Evolutionary conservation across 2,329 filamentous ascomycete species (phyloP).

Genomic region (Hypoxylon sp.): DNA sequence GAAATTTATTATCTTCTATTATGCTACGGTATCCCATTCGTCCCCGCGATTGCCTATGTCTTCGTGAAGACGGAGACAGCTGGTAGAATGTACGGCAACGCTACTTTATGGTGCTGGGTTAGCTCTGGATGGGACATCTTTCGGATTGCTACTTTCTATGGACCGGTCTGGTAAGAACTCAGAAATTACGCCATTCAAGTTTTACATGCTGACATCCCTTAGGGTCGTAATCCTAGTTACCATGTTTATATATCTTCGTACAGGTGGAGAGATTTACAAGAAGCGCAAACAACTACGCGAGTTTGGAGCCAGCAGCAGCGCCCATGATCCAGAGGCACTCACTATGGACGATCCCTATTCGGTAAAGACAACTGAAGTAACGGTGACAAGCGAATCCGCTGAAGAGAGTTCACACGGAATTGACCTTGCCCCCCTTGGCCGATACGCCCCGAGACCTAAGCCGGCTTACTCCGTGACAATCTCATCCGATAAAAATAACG

Average conservation of each 20-base stretch:
- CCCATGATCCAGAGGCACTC: slow-evolving; percentile 60
- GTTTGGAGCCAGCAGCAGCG: slow-evolving; percentile 63
- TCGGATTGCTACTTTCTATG: slow-evolving; percentile 83
- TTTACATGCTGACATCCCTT: slow-evolving; percentile 31
- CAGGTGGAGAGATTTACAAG: slow-evolving; percentile 77
- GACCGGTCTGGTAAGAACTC: slow-evolving; percentile 73
- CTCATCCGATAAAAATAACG: slow-evolving; percentile 56
- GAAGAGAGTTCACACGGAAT: slow-evolving; percentile 52
- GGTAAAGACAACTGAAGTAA: slow-evolving; percentile 75
- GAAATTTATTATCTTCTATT: slow-evolving; percentile 78
- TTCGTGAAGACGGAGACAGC: slow-evolving; percentile 69
- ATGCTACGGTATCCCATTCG: slow-evolving; percentile 81
- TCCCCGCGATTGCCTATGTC: slow-evolving; percentile 77
- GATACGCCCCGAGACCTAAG: slow-evolving; percentile 38
- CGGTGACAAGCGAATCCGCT: slow-evolving; percentile 69
- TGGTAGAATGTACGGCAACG: slow-evolving; percentile 79
- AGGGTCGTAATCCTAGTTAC: slow-evolving; percentile 75
- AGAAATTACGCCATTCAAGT: background rate
- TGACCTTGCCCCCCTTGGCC: slow-evolving; percentile 55
- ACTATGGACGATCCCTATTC: slow-evolving; percentile 64
- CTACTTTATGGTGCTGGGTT: slow-evolving; percentile 88
- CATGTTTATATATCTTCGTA: slow-evolving; percentile 75
- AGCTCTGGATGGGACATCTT: slow-evolving; percentile 76
- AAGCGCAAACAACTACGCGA: slow-evolving; percentile 74
- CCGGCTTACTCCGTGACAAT: slow-evolving; percentile 67